Evolutionary conservation across 2,329 filamentous ascomycete species (phyloP).

Genomic region (Colletotrichum sp.): DNA sequence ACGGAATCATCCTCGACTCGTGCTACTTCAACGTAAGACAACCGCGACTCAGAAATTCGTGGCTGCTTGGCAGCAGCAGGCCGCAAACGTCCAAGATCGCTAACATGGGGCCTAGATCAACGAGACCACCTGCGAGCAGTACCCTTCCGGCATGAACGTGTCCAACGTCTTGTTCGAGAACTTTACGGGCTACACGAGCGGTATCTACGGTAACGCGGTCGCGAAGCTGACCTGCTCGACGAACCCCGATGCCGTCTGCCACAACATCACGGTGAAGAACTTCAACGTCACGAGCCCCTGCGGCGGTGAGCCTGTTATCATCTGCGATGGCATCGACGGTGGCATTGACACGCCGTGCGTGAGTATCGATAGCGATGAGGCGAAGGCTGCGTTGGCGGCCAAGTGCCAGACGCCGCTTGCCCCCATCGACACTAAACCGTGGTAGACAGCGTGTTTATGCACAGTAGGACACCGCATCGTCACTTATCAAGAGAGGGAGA

Average conservation of each 20-base stretch:
- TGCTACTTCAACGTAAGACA: conserved; percentile 56
- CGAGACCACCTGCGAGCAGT: conserved; percentile 51
- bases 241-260: conserved; percentile 57
- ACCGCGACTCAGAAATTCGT: neutral
- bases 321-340: conserved; percentile 53
- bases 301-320: conserved; percentile 45
- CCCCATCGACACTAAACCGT: conserved; percentile 1
- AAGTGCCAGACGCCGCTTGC: conserved; percentile 14
- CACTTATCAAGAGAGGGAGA: neutral
- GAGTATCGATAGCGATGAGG: conserved; percentile 3
- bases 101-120: conserved; percentile 32
- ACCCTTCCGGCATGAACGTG: conserved; percentile 63
- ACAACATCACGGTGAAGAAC: conserved; percentile 57
- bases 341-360: conserved; percentile 38
- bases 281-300: conserved; percentile 60
- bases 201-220: conserved; percentile 58
- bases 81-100: neutral
- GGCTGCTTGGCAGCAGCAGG: neutral
- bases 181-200: conserved; percentile 60
- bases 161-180: conserved; percentile 65
- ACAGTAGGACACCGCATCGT: neutral
- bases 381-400: conserved; percentile 1
- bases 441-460: neutral
- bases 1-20: conserved; percentile 62
- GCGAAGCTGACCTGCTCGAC: conserved; percentile 61